Evolutionary conservation across 345 rosid genomes (phyloP).

Genomic region (Arabidopsis arenosa): DNA sequence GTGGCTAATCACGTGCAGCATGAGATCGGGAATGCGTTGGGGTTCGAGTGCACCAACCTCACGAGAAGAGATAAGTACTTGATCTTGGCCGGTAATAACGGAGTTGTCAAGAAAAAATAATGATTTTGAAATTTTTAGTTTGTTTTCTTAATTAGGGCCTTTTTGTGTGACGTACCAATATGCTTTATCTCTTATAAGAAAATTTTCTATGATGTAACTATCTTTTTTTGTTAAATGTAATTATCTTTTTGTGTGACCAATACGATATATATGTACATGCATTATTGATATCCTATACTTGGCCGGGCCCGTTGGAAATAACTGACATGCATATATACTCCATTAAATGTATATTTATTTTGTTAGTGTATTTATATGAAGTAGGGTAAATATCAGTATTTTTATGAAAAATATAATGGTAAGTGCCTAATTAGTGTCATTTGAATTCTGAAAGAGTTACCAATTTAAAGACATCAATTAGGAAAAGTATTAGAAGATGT

Average conservation of each 20-base stretch:
- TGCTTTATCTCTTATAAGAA: not conserved
- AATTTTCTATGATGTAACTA: slow-evolving; percentile 10
- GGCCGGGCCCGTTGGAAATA: not conserved
- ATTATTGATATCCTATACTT: not conserved
- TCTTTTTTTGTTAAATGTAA: not conserved
- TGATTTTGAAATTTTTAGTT: not conserved
- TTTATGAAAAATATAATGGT: not conserved
- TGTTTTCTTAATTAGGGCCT: not conserved
- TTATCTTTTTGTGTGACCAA: slow-evolving; percentile 11
- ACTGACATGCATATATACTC: not conserved
- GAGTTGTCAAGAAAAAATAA: slow-evolving; percentile 37
- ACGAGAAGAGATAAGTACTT: slow-evolving; percentile 63
- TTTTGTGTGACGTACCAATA: slow-evolving; percentile 2
- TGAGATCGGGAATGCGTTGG: slow-evolving; percentile 54
- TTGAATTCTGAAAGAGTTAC: not conserved
- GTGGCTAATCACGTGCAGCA: slow-evolving; percentile 61
- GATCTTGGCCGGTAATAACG: slow-evolving; percentile 61
- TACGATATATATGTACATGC: not conserved
- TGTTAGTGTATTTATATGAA: not conserved
- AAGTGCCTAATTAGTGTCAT: not conserved
- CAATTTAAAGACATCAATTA: not conserved
- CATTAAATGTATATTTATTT: not conserved
- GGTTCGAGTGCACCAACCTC: slow-evolving; percentile 59
- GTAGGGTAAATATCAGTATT: not conserved
- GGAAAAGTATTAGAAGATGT: not conserved